Evolutionary conservation across 495 filamentous ascomycete species (phyloP), one percentile per base, ranked within the genome.

Genomic region (Margaritispora aquatica): DNA sequence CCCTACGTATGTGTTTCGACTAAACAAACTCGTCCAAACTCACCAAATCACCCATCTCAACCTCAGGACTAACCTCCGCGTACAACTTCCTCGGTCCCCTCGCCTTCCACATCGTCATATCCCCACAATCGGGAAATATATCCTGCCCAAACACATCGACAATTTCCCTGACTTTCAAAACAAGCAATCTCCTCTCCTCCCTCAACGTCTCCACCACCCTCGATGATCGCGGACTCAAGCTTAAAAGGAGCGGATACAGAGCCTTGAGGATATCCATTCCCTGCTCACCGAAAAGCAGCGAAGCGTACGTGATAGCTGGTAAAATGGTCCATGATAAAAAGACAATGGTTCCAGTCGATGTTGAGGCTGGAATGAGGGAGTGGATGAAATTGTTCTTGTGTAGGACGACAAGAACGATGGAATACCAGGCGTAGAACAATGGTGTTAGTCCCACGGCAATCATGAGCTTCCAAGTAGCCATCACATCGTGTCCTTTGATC

Each of bases 401-500:
- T 22, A 47, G 49, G n/a, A 26, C 23, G 15, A 47, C 47, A 29
- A 60, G 15, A 2, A 57, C n/a, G n/a, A 57, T 52, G 1, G 48
- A 38, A 29, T 60, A 60, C 11, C 36, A 53, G 9, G 57, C 60
- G 22, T 64, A 64, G 1, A 64, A 50, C 5, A 61, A 20, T 1
- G 62, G 62, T 2, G 62, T 54, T 1, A 64, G 54, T 9, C 21
- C 58, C 15, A 24, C 22, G 19, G 62, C 58, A 17, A 64, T 47
- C 2, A 64, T 38, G 11, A 61, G 53, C 48, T 64, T 64, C 62
- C 62, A 64, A 2, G 54, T 62, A 22, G 59, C 59, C 59, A 62
- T 62, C 7, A 57, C 59, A 48, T 57, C 59, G n/a, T 41, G 54
- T 7, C 54, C 62, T 8, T 47, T 52, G 11, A 64, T 46, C 24